Conservation (phyloP, 108 stramenopile species). For the Pseudonitzschia multiseries region DNA sequence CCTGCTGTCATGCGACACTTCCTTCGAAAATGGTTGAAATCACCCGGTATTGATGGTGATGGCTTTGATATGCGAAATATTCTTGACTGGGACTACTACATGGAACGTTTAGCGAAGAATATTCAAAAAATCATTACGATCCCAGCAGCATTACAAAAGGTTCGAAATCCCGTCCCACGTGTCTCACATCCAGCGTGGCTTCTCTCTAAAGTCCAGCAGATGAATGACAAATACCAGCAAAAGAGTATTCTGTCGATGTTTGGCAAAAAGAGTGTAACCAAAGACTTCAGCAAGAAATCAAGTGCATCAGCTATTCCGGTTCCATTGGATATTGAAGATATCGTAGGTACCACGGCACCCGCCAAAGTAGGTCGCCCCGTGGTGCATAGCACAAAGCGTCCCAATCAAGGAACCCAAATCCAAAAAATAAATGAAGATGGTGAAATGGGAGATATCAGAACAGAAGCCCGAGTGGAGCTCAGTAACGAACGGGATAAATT, state of each 20-base stretch:
- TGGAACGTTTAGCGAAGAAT: slow-evolving; percentile 91
- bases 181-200: slow-evolving; percentile 97
- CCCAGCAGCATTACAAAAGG: slow-evolving; percentile 96
- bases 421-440: slow-evolving; percentile 12
- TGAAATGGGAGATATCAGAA: not conserved
- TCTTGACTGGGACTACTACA: slow-evolving; percentile 98
- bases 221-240: slow-evolving; percentile 89
- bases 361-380: slow-evolving; percentile 60
- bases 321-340: slow-evolving; percentile 79
- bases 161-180: slow-evolving; percentile 93
- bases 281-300: not conserved
- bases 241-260: slow-evolving; percentile 82
- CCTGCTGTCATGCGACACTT: slow-evolving; percentile 86
- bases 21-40: slow-evolving; percentile 92
- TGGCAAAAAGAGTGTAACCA: slow-evolving; percentile 10
- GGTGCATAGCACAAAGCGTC: slow-evolving; percentile 52
- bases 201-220: slow-evolving; percentile 72
- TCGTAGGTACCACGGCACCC: slow-evolving; percentile 36
- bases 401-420: slow-evolving; percentile 12
- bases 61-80: slow-evolving; percentile 92
- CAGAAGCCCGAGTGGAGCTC: slow-evolving; percentile 35
- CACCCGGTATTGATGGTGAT: slow-evolving; percentile 79
- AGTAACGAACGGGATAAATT: slow-evolving; percentile 63
- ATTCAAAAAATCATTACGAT: slow-evolving; percentile 99
- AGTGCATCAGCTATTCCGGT: not conserved